Conservation (phyloP, 2,329 filamentous ascomycete species). For the Claviceps purpurea region DNA sequence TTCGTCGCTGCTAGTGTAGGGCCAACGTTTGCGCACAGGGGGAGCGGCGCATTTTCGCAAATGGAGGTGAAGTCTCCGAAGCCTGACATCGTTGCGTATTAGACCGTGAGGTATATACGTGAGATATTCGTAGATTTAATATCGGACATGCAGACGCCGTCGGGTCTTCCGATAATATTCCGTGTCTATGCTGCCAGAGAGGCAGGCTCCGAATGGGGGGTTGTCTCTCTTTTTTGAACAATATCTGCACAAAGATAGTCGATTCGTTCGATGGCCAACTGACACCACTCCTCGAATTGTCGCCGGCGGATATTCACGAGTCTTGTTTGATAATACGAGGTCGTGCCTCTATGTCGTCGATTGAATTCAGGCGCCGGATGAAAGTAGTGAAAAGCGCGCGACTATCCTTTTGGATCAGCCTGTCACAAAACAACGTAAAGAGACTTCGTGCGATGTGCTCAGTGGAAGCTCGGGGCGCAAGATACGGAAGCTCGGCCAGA, state of each 20-base stretch:
- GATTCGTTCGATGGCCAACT: background rate
- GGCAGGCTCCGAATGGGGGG: background rate
- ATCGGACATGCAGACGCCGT: background rate
- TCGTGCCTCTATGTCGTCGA: background rate
- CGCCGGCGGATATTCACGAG: background rate
- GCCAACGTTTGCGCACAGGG: constrained; percentile 77
- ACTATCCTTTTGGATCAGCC: background rate
- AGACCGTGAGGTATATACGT: constrained; percentile 8
- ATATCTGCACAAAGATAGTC: background rate
- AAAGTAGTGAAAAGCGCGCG: background rate
- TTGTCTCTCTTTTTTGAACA: background rate
- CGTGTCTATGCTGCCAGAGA: background rate
- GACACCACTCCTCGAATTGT: background rate
- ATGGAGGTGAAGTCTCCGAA: constrained; percentile 86
- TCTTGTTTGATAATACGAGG: background rate
- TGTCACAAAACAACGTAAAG: background rate
- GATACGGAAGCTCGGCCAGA: background rate
- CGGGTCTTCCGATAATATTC: background rate
- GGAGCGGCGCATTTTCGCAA: constrained; percentile 74
- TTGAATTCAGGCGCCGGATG: background rate
- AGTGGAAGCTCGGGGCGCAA: background rate
- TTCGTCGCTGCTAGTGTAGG: constrained; percentile 54
- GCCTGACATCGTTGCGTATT: constrained; percentile 47
- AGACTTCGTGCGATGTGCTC: background rate
- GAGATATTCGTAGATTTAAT: background rate